phyloP scores from a whole-genome alignment of 140 eudicot species.

The Bidens hawaiensis region DNA sequence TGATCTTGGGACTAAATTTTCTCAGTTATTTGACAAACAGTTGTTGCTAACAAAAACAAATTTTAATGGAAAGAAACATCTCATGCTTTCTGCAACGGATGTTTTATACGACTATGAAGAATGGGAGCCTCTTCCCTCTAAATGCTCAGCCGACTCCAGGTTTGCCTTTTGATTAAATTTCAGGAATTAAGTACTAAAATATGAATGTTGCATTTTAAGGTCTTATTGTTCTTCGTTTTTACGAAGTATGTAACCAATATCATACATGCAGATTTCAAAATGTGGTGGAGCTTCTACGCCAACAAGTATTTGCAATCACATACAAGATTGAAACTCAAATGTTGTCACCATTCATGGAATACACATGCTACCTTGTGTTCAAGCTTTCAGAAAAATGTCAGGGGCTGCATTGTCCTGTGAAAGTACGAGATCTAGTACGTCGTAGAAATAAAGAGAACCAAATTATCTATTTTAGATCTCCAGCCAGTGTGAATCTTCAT shows the following conservation, averaged over 20 bases:
- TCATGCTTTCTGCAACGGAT: not conserved
- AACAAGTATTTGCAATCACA: not conserved
- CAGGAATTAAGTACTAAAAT: not conserved
- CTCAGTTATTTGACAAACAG: not conserved
- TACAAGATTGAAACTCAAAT: not conserved
- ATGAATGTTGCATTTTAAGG: not conserved
- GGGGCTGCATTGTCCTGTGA: conserved; percentile 2
- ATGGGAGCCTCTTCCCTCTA: not conserved
- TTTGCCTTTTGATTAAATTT: not conserved
- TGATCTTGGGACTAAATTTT: not conserved
- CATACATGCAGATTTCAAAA: not conserved
- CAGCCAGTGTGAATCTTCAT: not conserved
- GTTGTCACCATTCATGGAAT: not conserved
- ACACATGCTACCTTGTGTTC: not conserved
- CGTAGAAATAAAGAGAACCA: not conserved
- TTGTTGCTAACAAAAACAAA: not conserved
- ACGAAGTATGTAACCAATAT: not conserved
- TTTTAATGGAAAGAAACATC: not conserved
- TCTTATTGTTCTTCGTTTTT: not conserved
- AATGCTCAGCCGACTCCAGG: not conserved
- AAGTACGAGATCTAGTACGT: not conserved
- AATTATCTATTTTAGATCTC: conserved; percentile 3
- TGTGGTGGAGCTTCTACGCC: not conserved
- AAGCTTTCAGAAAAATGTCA: not conserved
- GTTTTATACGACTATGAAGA: not conserved